A percentile compares a stretch with the other conserved stretches of the same genome.
Conservation (phyloP, 2,329 filamentous ascomycete species). For the Arthrinium phaeospermum region DNA sequence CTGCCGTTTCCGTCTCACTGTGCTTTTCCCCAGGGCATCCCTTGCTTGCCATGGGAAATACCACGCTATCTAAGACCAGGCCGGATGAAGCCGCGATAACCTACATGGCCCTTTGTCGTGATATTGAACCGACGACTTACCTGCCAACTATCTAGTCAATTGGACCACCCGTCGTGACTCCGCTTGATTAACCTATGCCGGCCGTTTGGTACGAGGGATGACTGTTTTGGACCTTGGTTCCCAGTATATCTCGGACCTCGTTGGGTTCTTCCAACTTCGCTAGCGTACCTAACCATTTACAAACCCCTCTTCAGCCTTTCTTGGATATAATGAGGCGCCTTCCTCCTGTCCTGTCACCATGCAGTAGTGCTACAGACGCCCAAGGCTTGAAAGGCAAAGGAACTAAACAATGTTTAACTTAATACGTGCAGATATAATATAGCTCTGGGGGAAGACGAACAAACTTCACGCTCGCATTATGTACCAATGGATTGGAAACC, state of each 20-base stretch:
- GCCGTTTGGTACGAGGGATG: background rate
- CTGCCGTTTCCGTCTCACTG: background rate
- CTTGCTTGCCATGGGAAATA: background rate
- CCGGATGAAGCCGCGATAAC: background rate
- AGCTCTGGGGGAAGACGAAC: background rate
- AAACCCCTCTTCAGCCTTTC: background rate
- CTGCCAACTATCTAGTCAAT: background rate
- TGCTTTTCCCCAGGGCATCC: background rate
- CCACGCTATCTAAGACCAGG: background rate
- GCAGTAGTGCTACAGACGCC: background rate
- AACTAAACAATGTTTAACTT: background rate
- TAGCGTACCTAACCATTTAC: background rate
- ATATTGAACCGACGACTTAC: background rate
- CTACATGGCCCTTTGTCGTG: background rate
- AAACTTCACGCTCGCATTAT: background rate
- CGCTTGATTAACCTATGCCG: background rate
- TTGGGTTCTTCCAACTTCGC: background rate
- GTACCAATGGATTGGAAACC: background rate
- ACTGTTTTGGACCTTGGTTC: background rate
- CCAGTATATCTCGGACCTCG: background rate
- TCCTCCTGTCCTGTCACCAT: background rate
- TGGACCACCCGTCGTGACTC: background rate
- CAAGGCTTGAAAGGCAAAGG: background rate
- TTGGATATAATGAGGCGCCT: background rate
- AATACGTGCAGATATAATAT: background rate